Evolutionary conservation across 305 asterid species (phyloP).

Genomic region (Fraxinus albicans): DNA sequence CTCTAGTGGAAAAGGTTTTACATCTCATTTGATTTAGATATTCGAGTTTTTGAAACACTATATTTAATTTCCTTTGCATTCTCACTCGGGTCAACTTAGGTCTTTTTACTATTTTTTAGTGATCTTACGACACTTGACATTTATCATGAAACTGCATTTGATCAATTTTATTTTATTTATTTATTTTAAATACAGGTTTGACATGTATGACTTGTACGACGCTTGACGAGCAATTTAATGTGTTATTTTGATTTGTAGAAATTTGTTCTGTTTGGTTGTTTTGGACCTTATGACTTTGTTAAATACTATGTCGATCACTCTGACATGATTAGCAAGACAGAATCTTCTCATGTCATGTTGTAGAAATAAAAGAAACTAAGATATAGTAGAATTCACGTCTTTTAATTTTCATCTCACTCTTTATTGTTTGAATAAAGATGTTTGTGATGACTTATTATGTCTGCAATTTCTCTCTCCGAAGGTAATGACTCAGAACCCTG

Average conservation of each 20-base stretch:
- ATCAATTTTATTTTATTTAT: neutral
- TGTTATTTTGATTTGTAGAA: neutral
- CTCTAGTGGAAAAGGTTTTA: constrained; percentile 79
- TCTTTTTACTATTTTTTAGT: neutral
- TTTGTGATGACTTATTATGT: constrained; percentile 18
- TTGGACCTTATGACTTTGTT: neutral
- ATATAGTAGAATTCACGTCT: neutral
- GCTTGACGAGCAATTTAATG: neutral
- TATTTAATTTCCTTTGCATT: neutral
- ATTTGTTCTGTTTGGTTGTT: constrained; percentile 6
- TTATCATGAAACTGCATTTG: constrained; percentile 11
- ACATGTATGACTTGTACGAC: neutral
- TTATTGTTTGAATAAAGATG: constrained; percentile 11
- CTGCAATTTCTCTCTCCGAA: constrained; percentile 31
- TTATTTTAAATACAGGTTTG: neutral
- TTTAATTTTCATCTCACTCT: constrained; percentile 7
- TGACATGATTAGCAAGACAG: neutral
- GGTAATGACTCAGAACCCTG: constrained; percentile 93
- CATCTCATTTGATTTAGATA: constrained; percentile 20
- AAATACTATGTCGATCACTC: neutral
- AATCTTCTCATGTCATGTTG: neutral
- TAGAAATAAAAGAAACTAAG: neutral
- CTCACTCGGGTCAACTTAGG: constrained; percentile 3
- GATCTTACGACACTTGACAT: neutral
- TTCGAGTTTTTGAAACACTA: constrained; percentile 4